Base-by-base conservation (phyloP, 2,329 filamentous ascomycete genomes). In the Cryphonectria carpinicola region DNA sequence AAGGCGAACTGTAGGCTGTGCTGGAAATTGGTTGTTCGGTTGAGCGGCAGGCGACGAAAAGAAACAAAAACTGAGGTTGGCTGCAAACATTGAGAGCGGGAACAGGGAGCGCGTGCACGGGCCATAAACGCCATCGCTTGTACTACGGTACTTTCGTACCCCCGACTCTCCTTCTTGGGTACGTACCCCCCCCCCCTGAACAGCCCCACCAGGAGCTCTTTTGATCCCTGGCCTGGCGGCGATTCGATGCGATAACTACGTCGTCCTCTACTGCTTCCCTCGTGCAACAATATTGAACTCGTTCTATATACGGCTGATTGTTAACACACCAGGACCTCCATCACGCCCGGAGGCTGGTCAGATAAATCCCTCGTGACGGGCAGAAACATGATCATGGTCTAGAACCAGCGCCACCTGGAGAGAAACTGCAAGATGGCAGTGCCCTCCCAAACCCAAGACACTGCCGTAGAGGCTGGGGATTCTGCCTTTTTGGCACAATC, bases 401-500 rank as follows among this genome's bases (percentile, higher is more conserved):
- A 68, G 32, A 37, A 32, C 41, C 37, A 39, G 17, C 37, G 32
- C 56, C 56, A 65, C 41, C 37, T 69, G 56, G 54, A 72, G 54
- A 72, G 67, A 54, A 71, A 72, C 72, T 74, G 67, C 71, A 73
- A 68, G 37, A 77, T 77, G 76, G 74, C 75, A 60, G 76, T 74
- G 70, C 66, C 76, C 66, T 77, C 80, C 64, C 73, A 76, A 68
- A 76, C 77, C 73, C 74, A 82, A 32, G 68, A 69, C 46, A 22
- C 37, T 54, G 69, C 74, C 73, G 70, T 71, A 73, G 74, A 76
- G 74, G 65, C 62, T 58, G 79, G 76, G 65, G 81, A 74, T 67
- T 74, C 80, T 19, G 82, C 83, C 74, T 88, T 91, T 76, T 81
- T 88, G 63, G 87, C 90, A 70, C 82, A 85, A 71, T 88, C 89